Percentiles rank a stretch among this genome's conserved stretches.
Evolutionary conservation across 805 yeast species (phyloP).

Genomic region (Zygosaccharomyces bailii): DNA sequence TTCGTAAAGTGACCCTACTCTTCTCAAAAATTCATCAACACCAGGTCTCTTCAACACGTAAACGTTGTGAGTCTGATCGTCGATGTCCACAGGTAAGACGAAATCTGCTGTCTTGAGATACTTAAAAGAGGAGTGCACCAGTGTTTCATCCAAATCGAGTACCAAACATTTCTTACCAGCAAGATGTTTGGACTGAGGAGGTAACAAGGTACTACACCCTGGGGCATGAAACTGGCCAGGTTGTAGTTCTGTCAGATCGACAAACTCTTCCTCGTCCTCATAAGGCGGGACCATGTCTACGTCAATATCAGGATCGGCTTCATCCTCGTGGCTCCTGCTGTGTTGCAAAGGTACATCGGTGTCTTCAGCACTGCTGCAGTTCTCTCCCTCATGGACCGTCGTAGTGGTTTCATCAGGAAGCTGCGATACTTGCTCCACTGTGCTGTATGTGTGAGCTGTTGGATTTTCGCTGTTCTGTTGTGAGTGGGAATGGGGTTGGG

Average conservation of each 20-base stretch:
- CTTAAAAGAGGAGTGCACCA: slow-evolving; percentile 93
- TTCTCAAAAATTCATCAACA: slow-evolving; percentile 83
- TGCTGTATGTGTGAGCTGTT: slow-evolving; percentile 2
- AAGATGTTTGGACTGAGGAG: slow-evolving; percentile 44
- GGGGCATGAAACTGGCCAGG: slow-evolving; percentile 67
- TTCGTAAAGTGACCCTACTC: slow-evolving; percentile 84
- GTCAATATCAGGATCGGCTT: slow-evolving; percentile 19
- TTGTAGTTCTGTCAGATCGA: slow-evolving; percentile 63
- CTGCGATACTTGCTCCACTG: slow-evolving; percentile 1
- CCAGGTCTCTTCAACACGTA: slow-evolving; percentile 98
- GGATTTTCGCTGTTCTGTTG: slow-evolving; percentile 2
- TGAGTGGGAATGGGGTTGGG: slow-evolving; percentile 10
- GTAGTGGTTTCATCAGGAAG: slow-evolving; percentile 15
- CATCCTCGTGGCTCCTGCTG: slow-evolving; percentile 20
- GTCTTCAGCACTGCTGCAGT: slow-evolving; percentile 20
- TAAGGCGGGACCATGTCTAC: slow-evolving; percentile 26
- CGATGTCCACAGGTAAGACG: slow-evolving; percentile 96
- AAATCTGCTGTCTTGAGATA: slow-evolving; percentile 90
- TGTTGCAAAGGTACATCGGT: slow-evolving; percentile 17
- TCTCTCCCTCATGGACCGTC: slow-evolving; percentile 20
- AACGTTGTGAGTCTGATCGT: slow-evolving; percentile 86
- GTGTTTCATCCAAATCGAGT: slow-evolving; percentile 90
- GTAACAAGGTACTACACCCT: slow-evolving; percentile 63
- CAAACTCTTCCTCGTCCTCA: slow-evolving; percentile 38
- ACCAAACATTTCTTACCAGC: slow-evolving; percentile 78